Evolutionary conservation across 2,329 filamentous ascomycete genomes (phyloP).

Genomic region (Aspergillus terreus): DNA sequence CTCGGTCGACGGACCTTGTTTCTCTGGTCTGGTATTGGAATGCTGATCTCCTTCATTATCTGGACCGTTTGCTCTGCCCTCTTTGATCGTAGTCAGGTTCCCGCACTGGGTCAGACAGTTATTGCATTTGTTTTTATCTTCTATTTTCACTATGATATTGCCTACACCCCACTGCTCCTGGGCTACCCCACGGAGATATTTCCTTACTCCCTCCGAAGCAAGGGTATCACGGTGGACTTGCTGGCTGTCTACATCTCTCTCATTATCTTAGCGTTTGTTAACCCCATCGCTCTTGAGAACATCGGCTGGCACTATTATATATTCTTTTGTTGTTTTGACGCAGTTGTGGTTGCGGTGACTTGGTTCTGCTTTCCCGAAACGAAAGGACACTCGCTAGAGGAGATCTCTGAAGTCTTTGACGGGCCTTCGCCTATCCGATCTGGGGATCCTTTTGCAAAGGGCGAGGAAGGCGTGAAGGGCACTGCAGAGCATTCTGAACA

Average conservation of each 20-base stretch:
- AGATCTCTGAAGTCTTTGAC: slow-evolving; percentile 26
- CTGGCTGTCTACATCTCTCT: slow-evolving; percentile 22
- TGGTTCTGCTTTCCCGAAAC: slow-evolving; percentile 29
- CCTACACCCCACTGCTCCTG: slow-evolving; percentile 56
- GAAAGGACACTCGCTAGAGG: slow-evolving; percentile 26
- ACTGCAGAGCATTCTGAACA: background rate
- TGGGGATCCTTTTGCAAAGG: background rate
- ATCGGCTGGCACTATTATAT: slow-evolving; percentile 36
- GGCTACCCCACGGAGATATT: slow-evolving; percentile 56
- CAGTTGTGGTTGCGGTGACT: slow-evolving; percentile 17
- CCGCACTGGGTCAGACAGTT: slow-evolving; percentile 30
- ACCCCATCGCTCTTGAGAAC: slow-evolving; percentile 31
- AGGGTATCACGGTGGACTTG: slow-evolving; percentile 23
- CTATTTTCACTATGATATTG: slow-evolving; percentile 58
- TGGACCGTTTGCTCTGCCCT: slow-evolving; percentile 19
- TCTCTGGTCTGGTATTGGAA: slow-evolving; percentile 18
- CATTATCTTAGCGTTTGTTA: slow-evolving; percentile 26
- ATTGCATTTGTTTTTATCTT: slow-evolving; percentile 60
- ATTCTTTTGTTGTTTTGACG: slow-evolving; percentile 28
- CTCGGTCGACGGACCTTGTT: slow-evolving; percentile 21
- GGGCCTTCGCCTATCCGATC: slow-evolving; percentile 6
- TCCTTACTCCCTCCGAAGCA: slow-evolving; percentile 52
- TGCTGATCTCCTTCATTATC: slow-evolving; percentile 22
- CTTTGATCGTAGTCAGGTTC: slow-evolving; percentile 15
- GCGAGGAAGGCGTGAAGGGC: background rate